Conservation (phyloP, 805 yeast species). For the Metschnikowia amazonensis region DNA sequence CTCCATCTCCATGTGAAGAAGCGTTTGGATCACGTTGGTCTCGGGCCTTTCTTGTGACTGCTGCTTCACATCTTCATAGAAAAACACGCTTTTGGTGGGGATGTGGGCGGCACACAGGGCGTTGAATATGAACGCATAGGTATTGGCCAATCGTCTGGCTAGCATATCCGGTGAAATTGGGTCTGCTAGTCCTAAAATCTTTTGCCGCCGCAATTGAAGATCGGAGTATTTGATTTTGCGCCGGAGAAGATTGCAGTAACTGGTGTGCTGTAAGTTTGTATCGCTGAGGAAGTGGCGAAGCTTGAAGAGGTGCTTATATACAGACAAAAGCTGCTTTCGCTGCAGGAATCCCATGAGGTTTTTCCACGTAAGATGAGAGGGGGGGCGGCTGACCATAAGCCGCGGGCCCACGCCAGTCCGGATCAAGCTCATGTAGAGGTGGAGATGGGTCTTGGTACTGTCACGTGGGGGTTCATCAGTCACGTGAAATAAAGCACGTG, state of each 20-base stretch:
- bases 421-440: constrained; percentile 2
- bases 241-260: constrained; percentile 23
- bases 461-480: too few relatives aligned
- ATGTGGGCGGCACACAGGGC: constrained; percentile 12
- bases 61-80: constrained; percentile 11
- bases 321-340: constrained; percentile 6
- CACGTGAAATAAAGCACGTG: too few relatives aligned
- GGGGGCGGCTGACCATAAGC: constrained; percentile 7
- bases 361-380: constrained; percentile 9
- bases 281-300: constrained; percentile 26
- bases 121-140: constrained; percentile 19
- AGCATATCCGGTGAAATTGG: constrained; percentile 7
- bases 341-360: constrained; percentile 10
- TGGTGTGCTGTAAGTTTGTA: constrained; percentile 8
- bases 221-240: constrained; percentile 19
- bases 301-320: constrained; percentile 32
- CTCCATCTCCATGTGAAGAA: constrained; percentile 16
- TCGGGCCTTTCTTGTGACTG: constrained; percentile 10
- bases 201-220: constrained; percentile 11
- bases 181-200: constrained; percentile 5
- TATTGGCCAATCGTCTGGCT: constrained; percentile 14
- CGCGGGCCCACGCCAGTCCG: constrained; percentile 11
- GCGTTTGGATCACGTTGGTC: constrained; percentile 10
- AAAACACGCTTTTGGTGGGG: constrained; percentile 3
- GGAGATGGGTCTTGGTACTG: not conserved